Evolutionary conservation across 1,284 basidiomycete species (phyloP).

Genomic region (Melanopsichium pennsylvanicum): DNA sequence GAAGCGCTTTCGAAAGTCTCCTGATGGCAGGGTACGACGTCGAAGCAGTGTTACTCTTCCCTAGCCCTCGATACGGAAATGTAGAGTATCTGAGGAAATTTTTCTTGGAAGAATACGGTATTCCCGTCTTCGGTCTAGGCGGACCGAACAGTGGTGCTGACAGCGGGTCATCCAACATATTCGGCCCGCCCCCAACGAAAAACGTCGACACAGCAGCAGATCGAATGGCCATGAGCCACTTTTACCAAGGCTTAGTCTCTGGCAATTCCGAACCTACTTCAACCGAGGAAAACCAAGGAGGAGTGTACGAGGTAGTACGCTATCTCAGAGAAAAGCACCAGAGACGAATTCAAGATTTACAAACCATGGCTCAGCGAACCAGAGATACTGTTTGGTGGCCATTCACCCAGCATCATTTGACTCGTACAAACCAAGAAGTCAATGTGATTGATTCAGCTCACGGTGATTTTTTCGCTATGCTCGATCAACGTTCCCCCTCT

Average conservation of each 20-base stretch:
- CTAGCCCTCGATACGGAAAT: slow-evolving; percentile 72
- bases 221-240: slow-evolving; percentile 72
- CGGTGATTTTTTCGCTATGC: slow-evolving; percentile 78
- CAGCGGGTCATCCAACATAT: no score
- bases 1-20: slow-evolving; percentile 90
- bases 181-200: slow-evolving; percentile 65
- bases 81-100: slow-evolving; percentile 81
- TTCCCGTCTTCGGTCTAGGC: slow-evolving; percentile 68
- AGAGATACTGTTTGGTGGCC: slow-evolving; percentile 92
- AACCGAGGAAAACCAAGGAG: slow-evolving; percentile 15
- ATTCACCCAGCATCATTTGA: slow-evolving; percentile 83
- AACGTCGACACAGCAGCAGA: slow-evolving; percentile 71
- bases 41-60: slow-evolving; percentile 87
- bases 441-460: slow-evolving; percentile 85
- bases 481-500: slow-evolving; percentile 23
- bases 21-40: slow-evolving; percentile 87
- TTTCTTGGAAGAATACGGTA: slow-evolving; percentile 73
- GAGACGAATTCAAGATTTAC: slow-evolving; percentile 74
- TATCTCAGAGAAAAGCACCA: slow-evolving; percentile 76
- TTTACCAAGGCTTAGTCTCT: slow-evolving; percentile 71
- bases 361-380: slow-evolving; percentile 80
- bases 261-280: slow-evolving; percentile 30
- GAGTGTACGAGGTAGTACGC: slow-evolving; percentile 71
- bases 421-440: slow-evolving; percentile 48
- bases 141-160: slow-evolving; percentile 43